Evolutionary conservation across 305 asterid species (phyloP).

Genomic region (Solanum hybrid): DNA sequence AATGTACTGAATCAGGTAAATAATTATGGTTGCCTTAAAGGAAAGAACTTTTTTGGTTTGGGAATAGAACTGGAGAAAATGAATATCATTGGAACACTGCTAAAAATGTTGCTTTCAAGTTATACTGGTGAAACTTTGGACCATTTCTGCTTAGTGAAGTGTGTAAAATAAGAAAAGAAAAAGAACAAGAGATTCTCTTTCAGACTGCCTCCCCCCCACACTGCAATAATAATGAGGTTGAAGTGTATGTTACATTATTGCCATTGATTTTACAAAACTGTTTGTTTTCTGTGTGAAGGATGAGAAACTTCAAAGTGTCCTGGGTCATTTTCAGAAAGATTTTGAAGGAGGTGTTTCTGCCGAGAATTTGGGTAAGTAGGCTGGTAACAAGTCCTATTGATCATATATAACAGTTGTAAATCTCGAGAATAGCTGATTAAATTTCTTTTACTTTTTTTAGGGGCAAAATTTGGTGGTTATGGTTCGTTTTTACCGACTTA

Average conservation of each 20-base stretch:
- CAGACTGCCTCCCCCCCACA: not conserved
- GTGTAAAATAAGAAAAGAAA: not conserved
- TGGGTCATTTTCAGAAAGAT: conserved; percentile 89
- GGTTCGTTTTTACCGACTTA: conserved; percentile 78
- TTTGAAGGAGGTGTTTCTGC: conserved; percentile 84
- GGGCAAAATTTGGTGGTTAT: conserved; percentile 84
- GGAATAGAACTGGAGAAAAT: not conserved
- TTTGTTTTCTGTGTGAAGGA: conserved; percentile 16
- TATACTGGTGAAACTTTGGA: conserved; percentile 8
- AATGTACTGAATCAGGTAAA: not conserved
- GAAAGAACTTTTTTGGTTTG: not conserved
- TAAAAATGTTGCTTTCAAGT: conserved; percentile 1
- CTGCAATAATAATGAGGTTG: not conserved
- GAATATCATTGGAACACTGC: not conserved
- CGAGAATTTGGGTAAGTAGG: conserved; percentile 71
- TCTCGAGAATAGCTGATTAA: conserved; percentile 16
- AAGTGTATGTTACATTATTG: not conserved
- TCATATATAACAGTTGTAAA: conserved; percentile 8
- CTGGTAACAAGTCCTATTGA: conserved; percentile 5
- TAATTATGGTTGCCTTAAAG: not conserved
- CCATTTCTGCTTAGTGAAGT: not conserved
- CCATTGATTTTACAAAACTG: not conserved
- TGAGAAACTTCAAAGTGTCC: conserved; percentile 58
- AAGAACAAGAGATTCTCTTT: not conserved
- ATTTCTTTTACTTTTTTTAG: conserved; percentile 30